Base-by-base conservation (phyloP, 2,329 filamentous ascomycete genomes). In the Chalaropsis ovoidea region DNA sequence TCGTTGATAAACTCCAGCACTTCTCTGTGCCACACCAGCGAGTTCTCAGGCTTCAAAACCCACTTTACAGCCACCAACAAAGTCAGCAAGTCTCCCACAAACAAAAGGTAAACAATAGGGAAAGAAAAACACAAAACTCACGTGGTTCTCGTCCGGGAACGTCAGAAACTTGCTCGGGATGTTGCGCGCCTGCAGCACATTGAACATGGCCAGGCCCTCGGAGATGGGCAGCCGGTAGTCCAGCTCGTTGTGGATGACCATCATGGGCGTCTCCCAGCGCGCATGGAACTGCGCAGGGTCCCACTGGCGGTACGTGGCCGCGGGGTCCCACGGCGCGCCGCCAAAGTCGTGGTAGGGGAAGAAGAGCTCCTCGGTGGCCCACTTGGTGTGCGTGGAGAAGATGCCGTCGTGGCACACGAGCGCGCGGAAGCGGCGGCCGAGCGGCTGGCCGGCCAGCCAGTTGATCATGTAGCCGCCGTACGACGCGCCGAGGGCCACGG, bases 1-100 rank as follows among this genome's bases (percentile, higher is more conserved):
- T 84, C 81, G 70, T 86, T 86, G 69, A 86, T 86, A 85, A 89
- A 96, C 65, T 84, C 84, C 39, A 96, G 73, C 17, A 97, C 91
- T 67, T 90, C 88, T 65, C 82, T 82, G 72, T 97, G 91, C 94
- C 94, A 97, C 22, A 95, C 81, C 19, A 96, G 77, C 2, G 86
- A 88, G 74, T 97, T 97, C 76, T 96, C 93, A 0, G 88, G 89
- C 73, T 96, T 95, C 64, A 96, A 73, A 3, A 96, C 91, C 90
- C 90, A 86, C 82, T 85, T 19, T 47, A 13, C 15, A 47, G 8
- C 43, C n/a, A 6, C 4, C 8, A 17, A 41, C 39, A 19, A n/a
- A 41, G 31, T 31, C 31, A 31, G 31, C 31, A 31, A 31, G 31
- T 31, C 31, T 31, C 31, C 6, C 31, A 39, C 42, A 35, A 52